Evolutionary conservation across 2,329 filamentous ascomycete genomes (phyloP).

Genomic region (Neophaeococcomyces mojaviensis): DNA sequence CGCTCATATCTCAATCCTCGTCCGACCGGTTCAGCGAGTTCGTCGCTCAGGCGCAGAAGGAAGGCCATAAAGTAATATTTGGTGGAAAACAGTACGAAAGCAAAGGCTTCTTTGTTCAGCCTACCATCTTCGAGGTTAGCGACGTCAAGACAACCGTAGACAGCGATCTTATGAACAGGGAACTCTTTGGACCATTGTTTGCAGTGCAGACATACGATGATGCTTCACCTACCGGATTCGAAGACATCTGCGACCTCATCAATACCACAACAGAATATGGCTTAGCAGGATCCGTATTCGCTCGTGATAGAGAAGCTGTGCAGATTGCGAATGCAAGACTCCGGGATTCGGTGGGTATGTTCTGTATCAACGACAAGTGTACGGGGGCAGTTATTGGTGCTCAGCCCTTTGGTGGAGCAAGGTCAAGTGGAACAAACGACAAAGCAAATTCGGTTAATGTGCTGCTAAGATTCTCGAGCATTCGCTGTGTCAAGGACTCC

Average conservation of each 20-base stretch:
- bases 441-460: constrained; percentile 62
- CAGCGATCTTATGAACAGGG: constrained; percentile 66
- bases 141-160: constrained; percentile 70
- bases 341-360: constrained; percentile 37
- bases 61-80: constrained; percentile 68
- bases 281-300: constrained; percentile 39
- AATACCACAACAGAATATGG: constrained; percentile 36
- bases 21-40: constrained; percentile 73
- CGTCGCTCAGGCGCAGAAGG: constrained; percentile 66
- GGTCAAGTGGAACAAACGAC: constrained; percentile 65
- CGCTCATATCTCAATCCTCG: constrained; percentile 73
- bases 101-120: constrained; percentile 76
- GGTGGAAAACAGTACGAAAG: constrained; percentile 71
- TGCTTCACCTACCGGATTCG: constrained; percentile 51
- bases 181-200: constrained; percentile 76
- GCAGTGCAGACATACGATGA: constrained; percentile 74
- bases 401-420: constrained; percentile 63
- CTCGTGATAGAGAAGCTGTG: constrained; percentile 31
- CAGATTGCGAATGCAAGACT: constrained; percentile 31
- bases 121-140: constrained; percentile 70
- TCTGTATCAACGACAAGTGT: constrained; percentile 43
- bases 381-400: constrained; percentile 66
- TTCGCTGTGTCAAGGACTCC: constrained; percentile 67
- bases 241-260: constrained; percentile 41
- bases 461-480: constrained; percentile 58